A percentile compares a stretch with the other conserved stretches of the same genome.
phyloP scores from a whole-genome alignment of 1,284 basidiomycete genomes.

The Schizopora paradoxa region DNA sequence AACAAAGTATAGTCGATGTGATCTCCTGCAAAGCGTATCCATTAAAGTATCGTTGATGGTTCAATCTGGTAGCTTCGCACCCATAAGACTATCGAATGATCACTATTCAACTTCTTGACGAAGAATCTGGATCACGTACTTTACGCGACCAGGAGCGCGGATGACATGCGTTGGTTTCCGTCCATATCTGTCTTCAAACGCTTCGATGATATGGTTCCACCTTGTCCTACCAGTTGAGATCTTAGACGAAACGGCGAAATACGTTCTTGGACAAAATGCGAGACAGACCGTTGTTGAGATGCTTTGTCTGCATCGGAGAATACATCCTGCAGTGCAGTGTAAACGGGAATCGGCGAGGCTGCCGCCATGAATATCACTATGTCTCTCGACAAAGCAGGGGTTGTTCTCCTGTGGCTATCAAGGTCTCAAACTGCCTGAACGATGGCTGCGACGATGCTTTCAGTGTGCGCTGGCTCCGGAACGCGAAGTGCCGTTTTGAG shows the following conservation, averaged over 20 bases:
- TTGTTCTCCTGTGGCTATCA: too few relatives aligned
- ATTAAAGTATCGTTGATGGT: slow-evolving; percentile 4
- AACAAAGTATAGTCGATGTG: slow-evolving; percentile 86
- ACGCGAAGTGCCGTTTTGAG: too few relatives aligned
- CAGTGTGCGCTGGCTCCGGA: too few relatives aligned
- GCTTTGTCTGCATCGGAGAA: slow-evolving; percentile 53
- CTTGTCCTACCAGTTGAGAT: slow-evolving; percentile 35
- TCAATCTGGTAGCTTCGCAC: slow-evolving; percentile 19
- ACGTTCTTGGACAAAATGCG: background rate
- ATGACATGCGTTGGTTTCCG: slow-evolving; percentile 64
- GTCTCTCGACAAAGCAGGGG: too few relatives aligned
- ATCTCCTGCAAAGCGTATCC: slow-evolving; percentile 47
- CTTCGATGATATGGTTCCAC: slow-evolving; percentile 58
- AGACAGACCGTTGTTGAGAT: slow-evolving; percentile 45
- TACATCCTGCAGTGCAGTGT: slow-evolving; percentile 54
- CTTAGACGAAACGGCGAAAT: background rate
- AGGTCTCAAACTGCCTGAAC: too few relatives aligned
- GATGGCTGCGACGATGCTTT: too few relatives aligned
- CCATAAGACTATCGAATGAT: slow-evolving; percentile 31
- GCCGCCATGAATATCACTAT: slow-evolving; percentile 44
- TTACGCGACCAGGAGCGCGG: slow-evolving; percentile 81
- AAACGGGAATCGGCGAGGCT: slow-evolving; percentile 58
- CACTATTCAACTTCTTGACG: background rate
- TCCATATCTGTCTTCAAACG: slow-evolving; percentile 65
- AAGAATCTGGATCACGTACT: slow-evolving; percentile 36